phyloP scores from a whole-genome alignment of 768 basidiomycete genomes.

The Suillus spraguei region DNA sequence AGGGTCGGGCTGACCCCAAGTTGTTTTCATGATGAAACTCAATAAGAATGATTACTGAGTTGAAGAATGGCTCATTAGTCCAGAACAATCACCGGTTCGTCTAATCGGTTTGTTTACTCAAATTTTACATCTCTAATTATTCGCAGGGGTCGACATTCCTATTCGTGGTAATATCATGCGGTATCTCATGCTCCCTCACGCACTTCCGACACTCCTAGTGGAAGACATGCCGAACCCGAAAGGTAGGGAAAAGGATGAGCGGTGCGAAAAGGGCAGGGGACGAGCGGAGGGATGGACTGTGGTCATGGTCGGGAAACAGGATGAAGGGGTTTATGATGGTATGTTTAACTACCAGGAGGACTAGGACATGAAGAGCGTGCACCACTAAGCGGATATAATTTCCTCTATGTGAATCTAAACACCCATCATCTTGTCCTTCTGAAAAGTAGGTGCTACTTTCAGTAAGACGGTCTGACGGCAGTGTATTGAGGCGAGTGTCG shows the following conservation, averaged over 20 bases:
- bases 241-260: conserved; percentile 85
- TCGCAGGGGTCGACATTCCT: conserved; percentile 85
- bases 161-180: conserved; percentile 97
- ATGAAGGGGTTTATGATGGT: conserved; percentile 41
- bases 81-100: conserved; percentile 94
- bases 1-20: too few species aligned
- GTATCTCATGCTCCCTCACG: conserved; percentile 97
- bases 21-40: conserved; percentile 81
- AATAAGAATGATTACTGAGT: conserved; percentile 97
- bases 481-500: background rate
- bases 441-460: background rate
- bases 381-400: background rate
- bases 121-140: conserved; percentile 12
- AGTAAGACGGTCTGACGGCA: background rate
- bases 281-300: conserved; percentile 53
- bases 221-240: conserved; percentile 98
- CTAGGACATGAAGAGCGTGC: background rate
- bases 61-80: conserved; percentile 95
- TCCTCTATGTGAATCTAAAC: background rate
- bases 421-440: background rate
- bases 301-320: conserved; percentile 49
- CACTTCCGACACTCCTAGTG: conserved; percentile 94
- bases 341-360: background rate
- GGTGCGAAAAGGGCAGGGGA: conserved; percentile 62
- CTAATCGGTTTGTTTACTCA: background rate